A percentile compares a stretch with the other conserved stretches of the same genome.
Evolutionary conservation across 2,329 filamentous ascomycete genomes (phyloP).

Genomic region (Exserohilum rostratum): DNA sequence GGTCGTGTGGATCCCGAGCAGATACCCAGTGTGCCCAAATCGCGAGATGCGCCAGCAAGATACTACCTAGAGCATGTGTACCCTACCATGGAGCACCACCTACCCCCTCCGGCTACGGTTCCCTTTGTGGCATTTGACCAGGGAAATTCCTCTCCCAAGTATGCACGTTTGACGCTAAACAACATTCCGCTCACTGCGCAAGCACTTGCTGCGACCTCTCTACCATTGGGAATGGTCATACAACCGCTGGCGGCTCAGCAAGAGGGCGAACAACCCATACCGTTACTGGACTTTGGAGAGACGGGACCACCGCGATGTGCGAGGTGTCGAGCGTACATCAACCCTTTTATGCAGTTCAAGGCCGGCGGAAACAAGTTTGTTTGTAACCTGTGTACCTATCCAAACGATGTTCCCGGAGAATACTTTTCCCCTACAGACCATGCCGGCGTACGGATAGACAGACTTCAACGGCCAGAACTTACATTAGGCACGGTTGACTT

Average conservation of each 20-base stretch:
- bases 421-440: constrained; percentile 93
- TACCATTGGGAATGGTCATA: constrained; percentile 85
- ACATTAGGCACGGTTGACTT: constrained; percentile 94
- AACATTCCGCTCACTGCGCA: constrained; percentile 87
- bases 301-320: constrained; percentile 87
- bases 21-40: constrained; percentile 86
- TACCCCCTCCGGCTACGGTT: constrained; percentile 84
- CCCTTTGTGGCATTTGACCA: constrained; percentile 96
- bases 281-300: constrained; percentile 94
- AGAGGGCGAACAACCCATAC: constrained; percentile 83
- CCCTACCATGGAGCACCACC: constrained; percentile 91
- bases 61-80: constrained; percentile 89
- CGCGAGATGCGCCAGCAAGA: constrained; percentile 80
- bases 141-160: constrained; percentile 95
- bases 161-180: constrained; percentile 88
- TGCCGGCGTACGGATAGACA: constrained; percentile 83
- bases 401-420: constrained; percentile 89
- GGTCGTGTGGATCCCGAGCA: constrained; percentile 86
- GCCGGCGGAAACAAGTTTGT: constrained; percentile 95
- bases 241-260: constrained; percentile 87
- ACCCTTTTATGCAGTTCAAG: constrained; percentile 98
- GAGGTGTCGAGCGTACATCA: constrained; percentile 94
- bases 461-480: constrained; percentile 86
- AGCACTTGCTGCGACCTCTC: constrained; percentile 75
- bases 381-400: constrained; percentile 97